Conservation (phyloP, 225 moss, liverwort and hornwort genomes). For the Polytrichum formosum region DNA sequence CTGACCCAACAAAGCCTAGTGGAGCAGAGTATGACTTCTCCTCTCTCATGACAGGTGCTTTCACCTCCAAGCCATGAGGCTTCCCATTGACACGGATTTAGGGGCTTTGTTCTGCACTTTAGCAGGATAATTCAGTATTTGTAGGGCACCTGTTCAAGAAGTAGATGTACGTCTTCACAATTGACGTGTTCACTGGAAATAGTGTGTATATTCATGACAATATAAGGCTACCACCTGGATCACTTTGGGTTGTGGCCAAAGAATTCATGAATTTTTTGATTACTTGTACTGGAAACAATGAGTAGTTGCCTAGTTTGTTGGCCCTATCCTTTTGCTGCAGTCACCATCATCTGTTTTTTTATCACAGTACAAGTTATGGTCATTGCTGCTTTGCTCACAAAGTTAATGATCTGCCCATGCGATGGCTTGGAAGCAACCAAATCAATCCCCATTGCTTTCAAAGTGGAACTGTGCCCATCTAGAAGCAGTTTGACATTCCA, state of each 20-base stretch:
- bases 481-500: too few species aligned
- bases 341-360: too few species aligned
- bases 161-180: constrained; percentile 1
- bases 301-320: too few species aligned
- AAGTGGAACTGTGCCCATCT: too few species aligned
- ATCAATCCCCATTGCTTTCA: too few species aligned
- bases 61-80: constrained; percentile 50
- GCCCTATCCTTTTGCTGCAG: too few species aligned
- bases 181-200: not conserved
- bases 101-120: not conserved
- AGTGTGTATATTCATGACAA: constrained; percentile 8
- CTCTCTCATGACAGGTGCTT: constrained; percentile 57
- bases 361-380: too few species aligned
- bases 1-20: constrained; percentile 41
- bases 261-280: constrained; percentile 1
- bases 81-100: not conserved
- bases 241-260: not conserved
- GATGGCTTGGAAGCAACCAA: too few species aligned
- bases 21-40: constrained; percentile 65
- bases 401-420: too few species aligned
- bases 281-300: too few species aligned
- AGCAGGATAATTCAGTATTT: not conserved
- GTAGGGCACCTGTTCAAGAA: not conserved
- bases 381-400: too few species aligned
- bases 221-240: constrained; percentile 5